These are phyloP conservation scores for Echeveria elegans DNA, from an alignment of 164 flowering plant genomes.

Conservation along the genomic window DNA sequence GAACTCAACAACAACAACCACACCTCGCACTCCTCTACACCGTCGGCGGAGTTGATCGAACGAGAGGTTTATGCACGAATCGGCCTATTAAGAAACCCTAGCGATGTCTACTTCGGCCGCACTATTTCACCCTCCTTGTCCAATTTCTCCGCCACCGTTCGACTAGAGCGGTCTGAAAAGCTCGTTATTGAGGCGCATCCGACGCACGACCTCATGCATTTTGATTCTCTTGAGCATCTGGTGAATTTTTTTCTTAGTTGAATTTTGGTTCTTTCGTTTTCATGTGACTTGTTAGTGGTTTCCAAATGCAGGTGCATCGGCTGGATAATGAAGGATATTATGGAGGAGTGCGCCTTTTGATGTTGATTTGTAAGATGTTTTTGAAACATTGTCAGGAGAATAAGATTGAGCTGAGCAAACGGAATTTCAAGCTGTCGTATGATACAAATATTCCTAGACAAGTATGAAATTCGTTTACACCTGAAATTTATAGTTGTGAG, in stretches of 20 bases:
- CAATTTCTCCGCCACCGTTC: slow-evolving; percentile 79
- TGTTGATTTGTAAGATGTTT: slow-evolving; percentile 85
- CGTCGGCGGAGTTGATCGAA: slow-evolving; percentile 34
- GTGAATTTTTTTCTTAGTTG: slow-evolving; percentile 15
- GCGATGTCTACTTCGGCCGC: slow-evolving; percentile 80
- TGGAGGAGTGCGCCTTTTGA: slow-evolving; percentile 90
- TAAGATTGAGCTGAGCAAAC: slow-evolving; percentile 36
- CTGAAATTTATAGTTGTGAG: background rate
- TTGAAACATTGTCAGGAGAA: slow-evolving; percentile 56
- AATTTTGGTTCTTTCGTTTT: background rate
- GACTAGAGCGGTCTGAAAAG: slow-evolving; percentile 51
- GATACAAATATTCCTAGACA: slow-evolving; percentile 96
- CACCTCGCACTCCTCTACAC: too few species aligned
- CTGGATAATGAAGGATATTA: slow-evolving; percentile 81
- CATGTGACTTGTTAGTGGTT: background rate
- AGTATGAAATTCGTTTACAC: slow-evolving; percentile 27
- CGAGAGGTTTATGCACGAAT: slow-evolving; percentile 66
- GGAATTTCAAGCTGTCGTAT: slow-evolving; percentile 77
- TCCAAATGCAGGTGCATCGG: slow-evolving; percentile 45
- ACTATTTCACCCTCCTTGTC: slow-evolving; percentile 66
- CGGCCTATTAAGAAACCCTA: slow-evolving; percentile 84
- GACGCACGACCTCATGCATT: slow-evolving; percentile 65
- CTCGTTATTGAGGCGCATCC: slow-evolving; percentile 78
- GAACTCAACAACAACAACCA: background rate
- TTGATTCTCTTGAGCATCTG: slow-evolving; percentile 52